These are phyloP conservation scores for Periglandula ipomoeae DNA, from an alignment of 2,329 filamentous ascomycete genomes.

Conservation along the genomic window DNA sequence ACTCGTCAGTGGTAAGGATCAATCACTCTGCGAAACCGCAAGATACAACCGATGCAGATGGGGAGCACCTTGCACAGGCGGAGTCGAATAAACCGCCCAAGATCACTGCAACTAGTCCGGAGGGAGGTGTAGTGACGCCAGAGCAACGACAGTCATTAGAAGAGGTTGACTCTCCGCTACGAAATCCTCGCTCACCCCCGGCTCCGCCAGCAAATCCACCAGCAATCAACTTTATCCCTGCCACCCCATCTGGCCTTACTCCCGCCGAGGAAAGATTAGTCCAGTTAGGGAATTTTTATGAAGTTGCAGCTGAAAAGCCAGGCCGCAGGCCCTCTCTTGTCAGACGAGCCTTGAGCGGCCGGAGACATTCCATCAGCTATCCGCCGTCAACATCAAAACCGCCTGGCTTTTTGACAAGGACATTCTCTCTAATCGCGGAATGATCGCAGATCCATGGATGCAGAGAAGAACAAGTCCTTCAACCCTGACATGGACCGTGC, in stretches of 20 bases:
- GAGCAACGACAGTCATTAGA: conserved; percentile 39
- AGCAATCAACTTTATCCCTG: conserved; percentile 51
- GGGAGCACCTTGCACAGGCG: conserved; percentile 13
- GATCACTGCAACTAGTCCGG: conserved; percentile 29
- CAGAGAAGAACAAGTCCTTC: conserved; percentile 15
- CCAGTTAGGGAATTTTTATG: conserved; percentile 45
- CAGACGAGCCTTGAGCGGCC: conserved; percentile 42
- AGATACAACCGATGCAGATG: conserved; percentile 30
- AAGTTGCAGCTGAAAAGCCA: conserved; percentile 36
- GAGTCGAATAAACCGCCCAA: conserved; percentile 22
- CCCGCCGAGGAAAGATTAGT: conserved; percentile 43
- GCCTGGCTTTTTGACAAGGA: conserved; percentile 37
- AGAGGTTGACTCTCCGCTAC: conserved; percentile 51
- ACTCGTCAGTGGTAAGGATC: conserved; percentile 53
- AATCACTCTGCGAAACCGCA: conserved; percentile 44
- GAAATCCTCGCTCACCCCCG: conserved; percentile 53
- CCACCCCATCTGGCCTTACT: conserved; percentile 51
- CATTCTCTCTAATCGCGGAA: conserved; percentile 44
- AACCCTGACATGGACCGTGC: conserved; percentile 19
- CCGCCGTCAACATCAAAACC: conserved; percentile 29
- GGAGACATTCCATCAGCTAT: conserved; percentile 33
- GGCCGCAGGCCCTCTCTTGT: conserved; percentile 41
- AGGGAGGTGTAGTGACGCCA: conserved; percentile 38
- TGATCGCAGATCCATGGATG: conserved; percentile 22
- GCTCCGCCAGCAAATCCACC: conserved; percentile 35